Evolutionary conservation across 352 stramenopile species (phyloP).

Genomic region (Pythium coloratum): DNA sequence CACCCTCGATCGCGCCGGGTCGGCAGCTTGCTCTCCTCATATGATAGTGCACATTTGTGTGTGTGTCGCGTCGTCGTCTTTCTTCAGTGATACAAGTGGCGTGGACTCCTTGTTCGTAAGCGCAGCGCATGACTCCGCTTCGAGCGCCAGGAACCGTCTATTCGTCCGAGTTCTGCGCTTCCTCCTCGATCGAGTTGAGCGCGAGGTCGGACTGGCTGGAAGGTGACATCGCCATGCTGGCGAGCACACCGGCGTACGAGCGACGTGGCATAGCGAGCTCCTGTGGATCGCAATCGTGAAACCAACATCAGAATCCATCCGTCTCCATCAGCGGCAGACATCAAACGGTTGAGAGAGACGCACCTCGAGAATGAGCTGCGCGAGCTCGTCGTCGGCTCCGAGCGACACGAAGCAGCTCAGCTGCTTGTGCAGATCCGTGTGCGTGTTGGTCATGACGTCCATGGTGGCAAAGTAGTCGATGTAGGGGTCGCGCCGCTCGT

Average conservation of each 20-base stretch:
- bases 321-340: neutral
- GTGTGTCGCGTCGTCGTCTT: slow-evolving; percentile 15
- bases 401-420: slow-evolving; percentile 75
- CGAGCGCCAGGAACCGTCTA: slow-evolving; percentile 3
- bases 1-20: neutral
- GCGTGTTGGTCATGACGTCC: slow-evolving; percentile 17
- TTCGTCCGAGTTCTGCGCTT: slow-evolving; percentile 56
- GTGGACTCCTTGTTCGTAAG: neutral
- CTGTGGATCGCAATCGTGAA: slow-evolving; percentile 25
- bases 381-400: slow-evolving; percentile 68
- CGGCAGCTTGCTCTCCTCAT: slow-evolving; percentile 7
- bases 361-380: slow-evolving; percentile 77
- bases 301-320: neutral
- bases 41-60: slow-evolving; percentile 12
- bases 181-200: slow-evolving; percentile 75
- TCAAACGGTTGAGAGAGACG: slow-evolving; percentile 7
- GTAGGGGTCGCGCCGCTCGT: slow-evolving; percentile 12
- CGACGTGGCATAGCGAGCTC: slow-evolving; percentile 60
- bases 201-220: slow-evolving; percentile 49
- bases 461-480: slow-evolving; percentile 10
- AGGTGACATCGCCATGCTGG: slow-evolving; percentile 61
- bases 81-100: slow-evolving; percentile 25
- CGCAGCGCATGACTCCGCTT: neutral
- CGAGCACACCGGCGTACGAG: slow-evolving; percentile 59
- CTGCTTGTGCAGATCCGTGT: slow-evolving; percentile 55